Evolutionary conservation across 306 rosid species (phyloP).

Genomic region (Rosa rugosa): DNA sequence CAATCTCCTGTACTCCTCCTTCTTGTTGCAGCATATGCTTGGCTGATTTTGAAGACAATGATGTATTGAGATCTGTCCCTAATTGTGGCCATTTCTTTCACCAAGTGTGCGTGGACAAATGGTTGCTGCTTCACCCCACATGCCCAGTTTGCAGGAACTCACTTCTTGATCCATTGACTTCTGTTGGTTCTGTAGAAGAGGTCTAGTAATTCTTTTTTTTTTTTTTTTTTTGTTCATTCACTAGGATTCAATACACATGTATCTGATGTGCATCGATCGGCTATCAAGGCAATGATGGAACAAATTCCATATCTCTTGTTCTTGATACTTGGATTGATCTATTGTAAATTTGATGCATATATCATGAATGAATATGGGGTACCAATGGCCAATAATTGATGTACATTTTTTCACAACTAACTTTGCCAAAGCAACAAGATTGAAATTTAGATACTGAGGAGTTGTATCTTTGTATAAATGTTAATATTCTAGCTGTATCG

Average conservation of each 20-base stretch:
- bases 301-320: background rate
- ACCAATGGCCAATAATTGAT: background rate
- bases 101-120: conserved; percentile 19
- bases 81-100: conserved; percentile 23
- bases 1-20: background rate
- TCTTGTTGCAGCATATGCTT: conserved; percentile 14
- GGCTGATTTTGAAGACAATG: conserved; percentile 15
- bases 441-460: background rate
- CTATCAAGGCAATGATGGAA: background rate
- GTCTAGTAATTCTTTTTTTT: background rate
- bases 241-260: background rate
- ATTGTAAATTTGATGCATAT: background rate
- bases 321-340: background rate
- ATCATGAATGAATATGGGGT: background rate
- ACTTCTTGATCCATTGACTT: background rate
- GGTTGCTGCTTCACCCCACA: conserved; percentile 23
- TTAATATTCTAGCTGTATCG: no score
- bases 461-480: background rate
- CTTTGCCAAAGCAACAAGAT: background rate
- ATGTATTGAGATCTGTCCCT: conserved; percentile 16
- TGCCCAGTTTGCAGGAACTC: conserved; percentile 22
- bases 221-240: background rate
- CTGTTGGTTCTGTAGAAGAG: conserved; percentile 1
- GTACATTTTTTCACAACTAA: background rate
- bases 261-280: no score